phyloP scores from a whole-genome alignment of 1,284 basidiomycete species.

The Sanguinoderma infundibulare region DNA sequence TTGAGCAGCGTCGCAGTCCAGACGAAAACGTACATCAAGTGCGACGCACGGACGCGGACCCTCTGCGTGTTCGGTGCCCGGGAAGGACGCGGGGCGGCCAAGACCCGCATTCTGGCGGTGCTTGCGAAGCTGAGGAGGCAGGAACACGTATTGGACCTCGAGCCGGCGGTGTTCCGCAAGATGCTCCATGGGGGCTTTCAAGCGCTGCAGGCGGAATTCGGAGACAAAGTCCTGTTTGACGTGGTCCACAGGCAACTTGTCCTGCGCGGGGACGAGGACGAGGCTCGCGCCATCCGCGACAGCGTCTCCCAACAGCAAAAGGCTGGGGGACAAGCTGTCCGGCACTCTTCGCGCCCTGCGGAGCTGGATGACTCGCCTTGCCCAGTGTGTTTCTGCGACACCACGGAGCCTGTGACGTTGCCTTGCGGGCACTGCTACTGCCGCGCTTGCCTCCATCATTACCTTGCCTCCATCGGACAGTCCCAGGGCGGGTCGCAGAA shows the following conservation, averaged over 20 bases:
- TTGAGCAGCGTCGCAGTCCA: conserved; percentile 41
- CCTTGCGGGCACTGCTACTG: conserved; percentile 56
- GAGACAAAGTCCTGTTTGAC: conserved; percentile 46
- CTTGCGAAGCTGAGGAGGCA: conserved; percentile 38
- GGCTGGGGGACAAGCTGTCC: not conserved
- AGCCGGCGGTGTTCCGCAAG: conserved; percentile 36
- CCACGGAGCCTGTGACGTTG: conserved; percentile 42
- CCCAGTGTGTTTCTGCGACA: conserved; percentile 46
- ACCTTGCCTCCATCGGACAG: conserved; percentile 39
- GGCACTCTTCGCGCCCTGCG: conserved; percentile 3
- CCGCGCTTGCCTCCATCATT: conserved; percentile 48
- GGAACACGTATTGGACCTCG: conserved; percentile 41
- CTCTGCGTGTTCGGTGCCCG: conserved; percentile 45
- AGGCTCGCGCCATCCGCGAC: conserved; percentile 17
- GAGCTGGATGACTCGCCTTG: conserved; percentile 39
- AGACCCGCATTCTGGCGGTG: conserved; percentile 25
- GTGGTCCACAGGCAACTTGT: conserved; percentile 38
- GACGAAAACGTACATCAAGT: conserved; percentile 39
- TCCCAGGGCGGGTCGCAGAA: conserved; percentile 26
- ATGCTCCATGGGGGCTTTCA: conserved; percentile 43
- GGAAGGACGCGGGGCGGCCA: conserved; percentile 35
- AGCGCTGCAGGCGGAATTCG: conserved; percentile 40
- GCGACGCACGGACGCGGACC: conserved; percentile 41
- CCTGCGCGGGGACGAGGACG: conserved; percentile 41
- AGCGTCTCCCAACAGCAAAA: not conserved